Conservation (phyloP, 345 rosid species). For the Hevea brasiliensis region DNA sequence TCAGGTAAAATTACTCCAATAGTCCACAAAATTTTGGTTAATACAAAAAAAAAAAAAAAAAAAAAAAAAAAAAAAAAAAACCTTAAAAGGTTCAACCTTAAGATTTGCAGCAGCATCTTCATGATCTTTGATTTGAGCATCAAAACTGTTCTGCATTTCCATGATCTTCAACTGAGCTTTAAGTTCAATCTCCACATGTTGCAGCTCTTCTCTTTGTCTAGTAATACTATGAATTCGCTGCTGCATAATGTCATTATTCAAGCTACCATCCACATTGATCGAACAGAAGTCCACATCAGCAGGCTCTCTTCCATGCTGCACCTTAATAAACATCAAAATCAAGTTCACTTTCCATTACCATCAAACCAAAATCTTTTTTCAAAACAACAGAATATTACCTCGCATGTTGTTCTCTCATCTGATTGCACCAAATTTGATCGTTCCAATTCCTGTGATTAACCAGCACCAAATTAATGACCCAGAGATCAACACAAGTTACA, state of each 20-base stretch:
- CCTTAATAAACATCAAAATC: conserved; percentile 39
- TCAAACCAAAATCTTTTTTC: conserved; percentile 1
- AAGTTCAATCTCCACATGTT: conserved; percentile 71
- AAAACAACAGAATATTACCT: conserved; percentile 47
- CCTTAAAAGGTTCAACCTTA: conserved; percentile 47
- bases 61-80: too few relatives aligned
- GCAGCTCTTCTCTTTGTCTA: conserved; percentile 72
- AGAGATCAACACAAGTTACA: not conserved
- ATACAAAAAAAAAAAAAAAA: too few relatives aligned
- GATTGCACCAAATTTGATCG: conserved; percentile 59
- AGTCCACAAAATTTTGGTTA: not conserved
- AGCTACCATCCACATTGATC: conserved; percentile 49
- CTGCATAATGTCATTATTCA: conserved; percentile 55
- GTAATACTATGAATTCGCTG: conserved; percentile 58
- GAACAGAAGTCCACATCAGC: conserved; percentile 65
- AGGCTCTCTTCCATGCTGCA: conserved; percentile 82
- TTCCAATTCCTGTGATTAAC: conserved; percentile 54
- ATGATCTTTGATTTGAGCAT: conserved; percentile 62
- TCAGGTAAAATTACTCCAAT: not conserved
- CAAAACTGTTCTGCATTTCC: conserved; percentile 56
- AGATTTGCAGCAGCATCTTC: conserved; percentile 60
- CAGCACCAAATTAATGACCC: not conserved
- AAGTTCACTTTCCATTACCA: conserved; percentile 19
- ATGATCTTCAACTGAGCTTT: conserved; percentile 72
- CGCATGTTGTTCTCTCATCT: conserved; percentile 79